These are phyloP conservation scores for Coemansia sp. DNA, from an alignment of 371 early-diverging fungal genomes.

Conservation along the genomic window DNA sequence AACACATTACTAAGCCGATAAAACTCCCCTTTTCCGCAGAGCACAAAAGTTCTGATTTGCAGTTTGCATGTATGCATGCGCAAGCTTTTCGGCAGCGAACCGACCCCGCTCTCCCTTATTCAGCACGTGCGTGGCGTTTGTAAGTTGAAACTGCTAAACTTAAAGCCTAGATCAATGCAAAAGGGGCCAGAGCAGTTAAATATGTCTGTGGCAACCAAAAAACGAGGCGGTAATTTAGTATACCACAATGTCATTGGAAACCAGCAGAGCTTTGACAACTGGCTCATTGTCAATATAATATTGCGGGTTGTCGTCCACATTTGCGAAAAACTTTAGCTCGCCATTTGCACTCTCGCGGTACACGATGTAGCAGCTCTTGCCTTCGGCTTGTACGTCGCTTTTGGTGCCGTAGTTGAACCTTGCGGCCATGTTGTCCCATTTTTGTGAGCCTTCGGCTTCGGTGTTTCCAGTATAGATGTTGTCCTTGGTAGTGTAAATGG, in stretches of 20 bases:
- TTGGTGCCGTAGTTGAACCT: neutral
- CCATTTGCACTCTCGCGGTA: neutral
- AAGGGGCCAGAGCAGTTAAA: conserved; percentile 54
- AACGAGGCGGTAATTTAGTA: too few relatives aligned
- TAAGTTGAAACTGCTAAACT: too few relatives aligned
- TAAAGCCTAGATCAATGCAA: too few relatives aligned
- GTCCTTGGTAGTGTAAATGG: neutral
- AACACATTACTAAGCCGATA: too few relatives aligned
- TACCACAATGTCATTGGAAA: neutral
- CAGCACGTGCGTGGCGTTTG: too few relatives aligned
- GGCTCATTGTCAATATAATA: neutral
- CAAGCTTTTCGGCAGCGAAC: too few relatives aligned
- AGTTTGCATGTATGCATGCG: too few relatives aligned
- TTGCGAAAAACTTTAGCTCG: neutral
- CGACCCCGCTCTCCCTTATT: too few relatives aligned
- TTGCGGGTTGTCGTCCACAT: neutral
- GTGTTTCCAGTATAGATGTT: neutral
- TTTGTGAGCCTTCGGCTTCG: neutral
- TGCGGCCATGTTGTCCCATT: neutral
- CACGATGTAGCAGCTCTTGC: neutral
- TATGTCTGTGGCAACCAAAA: neutral
- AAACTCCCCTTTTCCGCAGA: too few relatives aligned
- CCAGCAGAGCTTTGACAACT: neutral
- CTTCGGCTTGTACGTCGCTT: neutral
- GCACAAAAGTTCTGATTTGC: too few relatives aligned